Evolutionary conservation across 345 rosid genomes (phyloP).

Genomic region (Anacardium occidentale): DNA sequence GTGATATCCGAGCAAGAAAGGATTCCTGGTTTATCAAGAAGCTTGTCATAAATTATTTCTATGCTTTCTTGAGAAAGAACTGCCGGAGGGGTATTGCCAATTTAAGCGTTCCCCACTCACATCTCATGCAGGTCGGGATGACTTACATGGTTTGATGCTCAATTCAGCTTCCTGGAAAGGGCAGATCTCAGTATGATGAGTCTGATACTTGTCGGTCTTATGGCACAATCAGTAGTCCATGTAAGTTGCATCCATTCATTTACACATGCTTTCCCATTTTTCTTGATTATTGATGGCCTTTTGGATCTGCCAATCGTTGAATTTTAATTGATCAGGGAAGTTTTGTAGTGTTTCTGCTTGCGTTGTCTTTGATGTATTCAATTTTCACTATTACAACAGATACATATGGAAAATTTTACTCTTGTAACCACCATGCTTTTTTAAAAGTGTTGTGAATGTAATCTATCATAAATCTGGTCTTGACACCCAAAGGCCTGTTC

Average conservation of each 20-base stretch:
- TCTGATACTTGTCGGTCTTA: background rate
- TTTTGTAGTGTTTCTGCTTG: constrained; percentile 27
- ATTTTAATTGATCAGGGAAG: constrained; percentile 15
- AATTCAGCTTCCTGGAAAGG: constrained; percentile 10
- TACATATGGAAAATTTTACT: constrained; percentile 14
- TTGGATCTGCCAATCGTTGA: background rate
- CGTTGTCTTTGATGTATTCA: constrained; percentile 13
- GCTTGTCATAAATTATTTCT: constrained; percentile 85
- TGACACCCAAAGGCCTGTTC: background rate
- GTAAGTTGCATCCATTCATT: constrained; percentile 4
- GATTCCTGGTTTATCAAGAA: constrained; percentile 98
- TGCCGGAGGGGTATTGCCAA: constrained; percentile 94
- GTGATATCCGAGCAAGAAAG: constrained; percentile 93
- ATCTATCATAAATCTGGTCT: background rate
- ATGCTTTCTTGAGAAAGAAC: constrained; percentile 90
- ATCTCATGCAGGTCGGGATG: constrained; percentile 99
- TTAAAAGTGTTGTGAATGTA: background rate
- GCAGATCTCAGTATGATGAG: background rate
- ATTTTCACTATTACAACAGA: constrained; percentile 10
- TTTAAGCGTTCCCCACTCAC: constrained; percentile 88
- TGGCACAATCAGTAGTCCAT: constrained; percentile 3
- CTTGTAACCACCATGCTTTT: constrained; percentile 17
- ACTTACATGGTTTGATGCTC: constrained; percentile 89
- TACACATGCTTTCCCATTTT: background rate
- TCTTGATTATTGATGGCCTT: background rate